These are phyloP conservation scores for Linanthus parryae DNA, from an alignment of 148 eudicot species.

Conservation along the genomic window DNA sequence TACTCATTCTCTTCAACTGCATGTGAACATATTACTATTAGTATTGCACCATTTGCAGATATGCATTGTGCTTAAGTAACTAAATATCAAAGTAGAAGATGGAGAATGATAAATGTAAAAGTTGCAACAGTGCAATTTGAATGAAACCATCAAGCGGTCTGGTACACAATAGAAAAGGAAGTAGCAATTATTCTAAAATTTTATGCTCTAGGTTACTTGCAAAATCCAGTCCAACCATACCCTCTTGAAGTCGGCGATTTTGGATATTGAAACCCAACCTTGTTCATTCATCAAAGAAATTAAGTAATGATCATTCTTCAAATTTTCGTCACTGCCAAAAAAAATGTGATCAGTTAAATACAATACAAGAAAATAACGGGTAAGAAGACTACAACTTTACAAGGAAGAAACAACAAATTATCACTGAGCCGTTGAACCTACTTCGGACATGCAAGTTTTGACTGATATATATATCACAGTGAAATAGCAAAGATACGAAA, in stretches of 20 bases:
- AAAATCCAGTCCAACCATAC: conserved; percentile 29
- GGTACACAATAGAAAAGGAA: background rate
- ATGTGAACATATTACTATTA: conserved; percentile 18
- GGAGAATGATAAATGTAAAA: conserved; percentile 2
- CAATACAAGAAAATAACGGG: too few relatives aligned
- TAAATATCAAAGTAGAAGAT: background rate
- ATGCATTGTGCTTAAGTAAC: background rate
- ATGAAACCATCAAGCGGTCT: background rate
- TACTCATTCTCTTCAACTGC: conserved; percentile 84
- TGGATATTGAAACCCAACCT: conserved; percentile 86
- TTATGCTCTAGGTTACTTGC: background rate
- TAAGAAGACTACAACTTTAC: too few relatives aligned
- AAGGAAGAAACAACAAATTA: too few relatives aligned
- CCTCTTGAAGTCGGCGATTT: conserved; percentile 84
- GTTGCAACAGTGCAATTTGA: background rate
- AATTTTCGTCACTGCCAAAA: conserved; percentile 83
- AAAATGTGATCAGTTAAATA: conserved; percentile 9
- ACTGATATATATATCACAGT: too few relatives aligned
- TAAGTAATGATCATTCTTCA: conserved; percentile 66
- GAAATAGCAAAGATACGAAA: too few relatives aligned
- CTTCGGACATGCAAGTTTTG: too few relatives aligned
- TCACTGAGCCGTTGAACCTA: too few relatives aligned
- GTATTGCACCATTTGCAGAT: background rate
- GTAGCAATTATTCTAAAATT: background rate
- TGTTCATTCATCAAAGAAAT: conserved; percentile 75